These are phyloP conservation scores for Tetrastigma voinierianum DNA, from an alignment of 164 flowering plant genomes.

Conservation along the genomic window DNA sequence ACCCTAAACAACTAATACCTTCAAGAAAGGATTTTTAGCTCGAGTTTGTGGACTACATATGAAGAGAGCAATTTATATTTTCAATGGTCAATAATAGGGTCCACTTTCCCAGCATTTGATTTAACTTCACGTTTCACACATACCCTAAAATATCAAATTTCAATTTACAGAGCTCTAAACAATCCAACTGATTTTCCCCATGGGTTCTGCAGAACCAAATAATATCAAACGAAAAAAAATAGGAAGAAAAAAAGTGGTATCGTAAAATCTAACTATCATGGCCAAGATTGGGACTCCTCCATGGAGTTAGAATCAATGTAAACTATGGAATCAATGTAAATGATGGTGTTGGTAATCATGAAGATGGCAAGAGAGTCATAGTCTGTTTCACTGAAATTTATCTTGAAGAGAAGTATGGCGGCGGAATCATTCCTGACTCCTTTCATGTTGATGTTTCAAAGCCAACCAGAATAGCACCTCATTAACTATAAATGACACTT, in stretches of 20 bases:
- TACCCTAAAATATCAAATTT: too few relatives aligned
- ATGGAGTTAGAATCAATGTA: too few relatives aligned
- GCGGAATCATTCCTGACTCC: neutral
- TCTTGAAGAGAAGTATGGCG: neutral
- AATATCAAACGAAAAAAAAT: neutral
- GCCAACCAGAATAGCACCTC: too few relatives aligned
- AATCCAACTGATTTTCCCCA: neutral
- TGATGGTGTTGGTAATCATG: neutral
- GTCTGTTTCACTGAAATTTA: neutral
- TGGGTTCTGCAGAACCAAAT: neutral
- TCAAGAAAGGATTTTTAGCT: too few relatives aligned
- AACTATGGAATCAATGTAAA: too few relatives aligned
- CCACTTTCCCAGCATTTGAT: too few relatives aligned
- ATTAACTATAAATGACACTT: neutral
- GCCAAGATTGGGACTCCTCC: neutral
- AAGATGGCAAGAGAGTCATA: neutral
- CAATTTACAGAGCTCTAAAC: neutral
- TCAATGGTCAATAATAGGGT: too few relatives aligned
- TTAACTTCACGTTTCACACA: too few relatives aligned
- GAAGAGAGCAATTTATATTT: too few relatives aligned
- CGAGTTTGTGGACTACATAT: too few relatives aligned
- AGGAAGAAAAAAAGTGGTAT: neutral
- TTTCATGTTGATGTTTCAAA: neutral
- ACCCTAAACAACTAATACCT: too few relatives aligned
- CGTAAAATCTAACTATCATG: slow-evolving; percentile 3